Evolutionary conservation across 1,139 yeast species (phyloP).

Genomic region (Geotrichum bryndzae): DNA sequence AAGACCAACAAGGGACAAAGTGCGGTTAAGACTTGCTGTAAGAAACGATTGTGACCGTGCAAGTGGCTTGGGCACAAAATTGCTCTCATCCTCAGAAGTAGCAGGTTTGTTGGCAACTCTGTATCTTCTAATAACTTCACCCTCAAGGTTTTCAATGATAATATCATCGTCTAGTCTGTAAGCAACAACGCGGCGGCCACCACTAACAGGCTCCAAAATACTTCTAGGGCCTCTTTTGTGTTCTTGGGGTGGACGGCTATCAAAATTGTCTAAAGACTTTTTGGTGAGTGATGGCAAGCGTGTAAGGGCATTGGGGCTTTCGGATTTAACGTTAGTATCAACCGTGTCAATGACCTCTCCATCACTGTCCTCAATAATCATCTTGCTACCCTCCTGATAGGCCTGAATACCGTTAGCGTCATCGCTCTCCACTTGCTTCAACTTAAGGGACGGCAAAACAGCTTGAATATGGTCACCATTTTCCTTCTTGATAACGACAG

Average conservation of each 20-base stretch:
- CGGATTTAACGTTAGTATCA: conserved; percentile 12
- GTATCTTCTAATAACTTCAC: conserved; percentile 83
- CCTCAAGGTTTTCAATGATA: conserved; percentile 83
- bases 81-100: conserved; percentile 11
- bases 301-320: neutral
- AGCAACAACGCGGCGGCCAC: conserved; percentile 41
- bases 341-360: conserved; percentile 64
- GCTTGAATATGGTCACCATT: neutral
- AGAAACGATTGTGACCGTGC: conserved; percentile 5
- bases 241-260: neutral
- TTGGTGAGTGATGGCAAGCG: neutral
- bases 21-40: conserved; percentile 21
- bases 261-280: neutral
- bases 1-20: conserved; percentile 28
- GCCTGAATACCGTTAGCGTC: conserved; percentile 40
- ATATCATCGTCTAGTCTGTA: conserved; percentile 65
- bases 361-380: conserved; percentile 71
- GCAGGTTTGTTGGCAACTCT: conserved; percentile 37
- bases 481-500: neutral
- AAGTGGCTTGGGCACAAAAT: conserved; percentile 1
- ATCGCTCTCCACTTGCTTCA: neutral
- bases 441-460: neutral
- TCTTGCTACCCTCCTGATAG: conserved; percentile 62
- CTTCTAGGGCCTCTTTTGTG: neutral
- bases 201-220: neutral